Conservation (phyloP, 345 rosid species). For the Hibiscus mutabilis region DNA sequence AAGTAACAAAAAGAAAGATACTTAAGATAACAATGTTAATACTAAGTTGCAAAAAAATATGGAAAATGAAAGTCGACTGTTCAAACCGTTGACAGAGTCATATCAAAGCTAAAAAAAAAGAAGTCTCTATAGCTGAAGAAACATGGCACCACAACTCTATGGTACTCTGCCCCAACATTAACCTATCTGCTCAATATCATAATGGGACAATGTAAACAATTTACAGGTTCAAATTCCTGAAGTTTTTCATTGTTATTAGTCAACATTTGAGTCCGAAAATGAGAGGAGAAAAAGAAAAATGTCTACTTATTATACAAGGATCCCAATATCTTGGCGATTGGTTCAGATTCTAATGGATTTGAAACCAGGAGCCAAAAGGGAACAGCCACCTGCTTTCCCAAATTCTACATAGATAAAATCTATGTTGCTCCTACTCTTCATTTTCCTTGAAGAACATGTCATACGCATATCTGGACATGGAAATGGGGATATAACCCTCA, state of each 20-base stretch:
- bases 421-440: background rate
- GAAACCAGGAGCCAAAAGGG: background rate
- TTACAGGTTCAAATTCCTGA: background rate
- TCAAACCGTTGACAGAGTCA: background rate
- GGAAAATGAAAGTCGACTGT: background rate
- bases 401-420: background rate
- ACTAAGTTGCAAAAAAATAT: background rate
- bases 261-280: background rate
- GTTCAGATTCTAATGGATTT: background rate
- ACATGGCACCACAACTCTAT: background rate
- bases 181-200: background rate
- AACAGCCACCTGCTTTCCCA: background rate
- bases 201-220: background rate
- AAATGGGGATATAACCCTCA: background rate
- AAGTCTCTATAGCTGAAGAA: background rate
- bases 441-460: background rate
- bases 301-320: background rate
- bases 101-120: background rate
- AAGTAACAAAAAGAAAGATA: background rate
- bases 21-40: background rate
- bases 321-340: background rate
- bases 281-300: background rate
- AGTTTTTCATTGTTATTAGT: background rate
- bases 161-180: background rate
- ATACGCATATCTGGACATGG: background rate